Evolutionary conservation across 2,329 filamentous ascomycete genomes (phyloP), one percentile per base, ranked within the genome.

Genomic region (Bimuria novae-zelandiae): DNA sequence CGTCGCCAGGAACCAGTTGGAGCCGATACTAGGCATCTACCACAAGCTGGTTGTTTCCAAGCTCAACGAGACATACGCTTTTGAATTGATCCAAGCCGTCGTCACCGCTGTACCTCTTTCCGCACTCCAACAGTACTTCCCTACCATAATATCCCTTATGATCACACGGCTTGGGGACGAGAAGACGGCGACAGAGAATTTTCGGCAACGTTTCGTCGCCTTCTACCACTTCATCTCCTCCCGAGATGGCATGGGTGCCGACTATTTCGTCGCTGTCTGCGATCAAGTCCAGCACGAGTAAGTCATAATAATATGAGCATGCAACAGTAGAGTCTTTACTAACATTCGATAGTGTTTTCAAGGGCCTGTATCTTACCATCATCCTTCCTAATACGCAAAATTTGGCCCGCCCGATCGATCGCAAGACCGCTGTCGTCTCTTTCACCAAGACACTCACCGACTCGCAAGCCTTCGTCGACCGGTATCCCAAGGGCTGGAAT

Each of bases 211-310:
- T 48, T 97, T 99, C 71, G 89, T 92, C 49, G 88, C 92, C 29
- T 95, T 99, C 80, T 99, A 95, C 73, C 93, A 99, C 74, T 86
- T 97, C 58, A 84, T 97, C 49, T 90, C 90, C 25, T 90, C 92
- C 16, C 83, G 82, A 56, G 85, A 89, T 61, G 91, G 92, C n/a
- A 85, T 94, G 52, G 94, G 93, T 42, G 84, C 92, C 7, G 94
- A 99, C 75, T 96, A 91, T 77, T 94, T 97, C 77, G 89, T 97
- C 75, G 82, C 82, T 60, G 84, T 91, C 58, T 87, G 90, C n/a
- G 89, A 97, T 69, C 80, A 85, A 57, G 82, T 97, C 25, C 92
- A 97, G 73, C 79, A 84, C 30, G 80, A 81, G 80, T 84, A 76
- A 69, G 79, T 69, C 6, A 4, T 16, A 22, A 27, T 22, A 17